phyloP scores from a whole-genome alignment of 768 basidiomycete species.

The Glaciozyma antarctica region DNA sequence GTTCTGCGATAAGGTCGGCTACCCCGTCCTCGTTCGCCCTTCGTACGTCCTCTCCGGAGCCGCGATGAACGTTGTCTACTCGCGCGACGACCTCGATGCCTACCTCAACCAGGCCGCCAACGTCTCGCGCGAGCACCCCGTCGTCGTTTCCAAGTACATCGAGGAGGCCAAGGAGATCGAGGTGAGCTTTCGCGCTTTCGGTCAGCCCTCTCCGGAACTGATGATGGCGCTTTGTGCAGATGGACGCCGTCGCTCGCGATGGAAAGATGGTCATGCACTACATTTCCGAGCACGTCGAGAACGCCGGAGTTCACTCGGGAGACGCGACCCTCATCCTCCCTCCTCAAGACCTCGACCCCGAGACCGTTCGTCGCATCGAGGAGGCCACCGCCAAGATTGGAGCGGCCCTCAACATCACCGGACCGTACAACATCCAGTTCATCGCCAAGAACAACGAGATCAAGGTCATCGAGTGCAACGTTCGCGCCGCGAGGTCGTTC shows the following conservation, averaged over 20 bases:
- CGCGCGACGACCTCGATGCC: slow-evolving; percentile 75
- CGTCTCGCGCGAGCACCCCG: slow-evolving; percentile 90
- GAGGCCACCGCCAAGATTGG: slow-evolving; percentile 97
- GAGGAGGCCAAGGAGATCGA: slow-evolving; percentile 99
- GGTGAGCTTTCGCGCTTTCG: too few relatives aligned
- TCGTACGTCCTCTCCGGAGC: slow-evolving; percentile 99
- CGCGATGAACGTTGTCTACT: slow-evolving; percentile 98
- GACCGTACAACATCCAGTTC: slow-evolving; percentile 99
- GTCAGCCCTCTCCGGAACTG: too few relatives aligned
- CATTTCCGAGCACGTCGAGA: slow-evolving; percentile 98
- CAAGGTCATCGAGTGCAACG: slow-evolving; percentile 99
- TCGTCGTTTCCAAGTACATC: slow-evolving; percentile 98
- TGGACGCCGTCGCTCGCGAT: slow-evolving; percentile 96
- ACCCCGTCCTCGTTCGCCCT: slow-evolving; percentile 90
- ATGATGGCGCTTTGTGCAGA: slow-evolving; percentile 38
- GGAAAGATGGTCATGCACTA: slow-evolving; percentile 99
- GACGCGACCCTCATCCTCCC: slow-evolving; percentile 97
- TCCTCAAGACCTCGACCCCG: slow-evolving; percentile 93
- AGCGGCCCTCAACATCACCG: slow-evolving; percentile 92
- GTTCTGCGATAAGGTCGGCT: slow-evolving; percentile 89
- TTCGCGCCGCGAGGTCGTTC: slow-evolving; percentile 94
- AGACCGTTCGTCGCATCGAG: slow-evolving; percentile 90
- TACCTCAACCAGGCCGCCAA: slow-evolving; percentile 92
- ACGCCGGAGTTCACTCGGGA: slow-evolving; percentile 96
- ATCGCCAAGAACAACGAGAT: slow-evolving; percentile 99